Base-by-base conservation (phyloP, 1,284 basidiomycete species). In the Naganishia sp. region DNA sequence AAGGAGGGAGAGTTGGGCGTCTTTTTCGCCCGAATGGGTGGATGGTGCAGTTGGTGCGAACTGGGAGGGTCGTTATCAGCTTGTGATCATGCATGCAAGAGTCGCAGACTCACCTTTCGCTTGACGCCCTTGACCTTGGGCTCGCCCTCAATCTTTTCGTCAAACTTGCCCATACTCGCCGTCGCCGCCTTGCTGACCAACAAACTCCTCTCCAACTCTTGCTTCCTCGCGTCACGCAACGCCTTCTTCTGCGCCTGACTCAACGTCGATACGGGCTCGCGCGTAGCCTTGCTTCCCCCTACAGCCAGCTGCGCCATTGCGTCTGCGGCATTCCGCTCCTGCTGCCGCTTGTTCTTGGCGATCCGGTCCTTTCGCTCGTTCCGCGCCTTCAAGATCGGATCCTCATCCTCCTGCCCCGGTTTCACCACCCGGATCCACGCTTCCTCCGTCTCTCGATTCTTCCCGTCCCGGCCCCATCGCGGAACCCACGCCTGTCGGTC, bases 391-490 rank as follows among this genome's bases (percentile, higher is more conserved):
- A 89, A 88, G 31, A 85, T 84, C 4, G 95, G 95, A 75, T 98
- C 89, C 70, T 85, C 81, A 73, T 91, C 88, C 65, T 77, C 76
- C 67, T 89, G 90, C 75, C 92, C 88, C 54, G 84, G 83, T 74
- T 90, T 91, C 56, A 98, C 88, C 77, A 94, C 93, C 63, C 90
- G 88, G 69, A 96, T 84, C 95, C 95, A 98, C 77, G 94, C 90
- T 16, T 87, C 86, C 81, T 98, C 93, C 28, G 81, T 80, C 69
- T 93, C 86, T 81, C 88, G 94, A 78, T 98, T 98, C 82, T 92
- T 92, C 31, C 91, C 93, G 69, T 87, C 87, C 76, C 86, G 86
- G 1, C 96, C 95, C 95, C 95, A 99, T 61, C 91, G 83, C 64
- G 88, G 85, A 15, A 96, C 90, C 90, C 92, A 99, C 48, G 91